Conservation (phyloP, 2,329 filamentous ascomycete species). For the Aspergillus neotritici region DNA sequence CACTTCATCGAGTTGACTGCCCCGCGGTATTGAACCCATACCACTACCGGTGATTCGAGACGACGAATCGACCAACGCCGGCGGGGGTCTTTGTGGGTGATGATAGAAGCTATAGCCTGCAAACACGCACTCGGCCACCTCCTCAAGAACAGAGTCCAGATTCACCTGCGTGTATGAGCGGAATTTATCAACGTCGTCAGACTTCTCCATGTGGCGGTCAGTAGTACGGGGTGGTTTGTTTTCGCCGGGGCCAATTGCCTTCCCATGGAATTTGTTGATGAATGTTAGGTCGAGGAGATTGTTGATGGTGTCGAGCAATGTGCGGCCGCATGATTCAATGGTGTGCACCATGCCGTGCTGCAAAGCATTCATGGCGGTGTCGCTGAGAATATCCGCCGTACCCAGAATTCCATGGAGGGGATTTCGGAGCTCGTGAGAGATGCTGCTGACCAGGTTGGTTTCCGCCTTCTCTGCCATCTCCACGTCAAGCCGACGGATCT, state of each 20-base stretch:
- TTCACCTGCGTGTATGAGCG: constrained; percentile 7
- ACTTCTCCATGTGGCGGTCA: too few species aligned
- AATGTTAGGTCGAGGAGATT: constrained; percentile 30
- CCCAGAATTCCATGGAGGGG: constrained; percentile 35
- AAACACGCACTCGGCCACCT: constrained; percentile 16
- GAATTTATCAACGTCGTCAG: too few species aligned
- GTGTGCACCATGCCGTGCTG: constrained; percentile 31
- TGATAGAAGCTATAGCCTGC: constrained; percentile 9
- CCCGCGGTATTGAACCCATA: too few species aligned
- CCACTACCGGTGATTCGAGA: neutral
- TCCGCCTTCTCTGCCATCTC: constrained; percentile 29
- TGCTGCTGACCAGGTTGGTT: constrained; percentile 28
- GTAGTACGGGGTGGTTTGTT: neutral
- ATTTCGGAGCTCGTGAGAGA: constrained; percentile 33
- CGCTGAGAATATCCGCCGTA: constrained; percentile 28
- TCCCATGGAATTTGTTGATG: constrained; percentile 20
- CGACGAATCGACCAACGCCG: constrained; percentile 1
- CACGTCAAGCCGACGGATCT: constrained; percentile 26
- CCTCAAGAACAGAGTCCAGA: constrained; percentile 12
- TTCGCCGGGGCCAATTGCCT: neutral
- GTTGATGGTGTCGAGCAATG: constrained; percentile 40
- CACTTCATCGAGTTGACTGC: constrained; percentile 2
- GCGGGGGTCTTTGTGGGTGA: neutral
- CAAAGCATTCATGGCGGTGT: constrained; percentile 22
- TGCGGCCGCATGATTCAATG: constrained; percentile 37